A percentile compares a stretch with the other conserved stretches of the same genome.
These are phyloP conservation scores for Venustampulla echinocandica DNA, from an alignment of 495 filamentous ascomycete species.

Conservation along the genomic window DNA sequence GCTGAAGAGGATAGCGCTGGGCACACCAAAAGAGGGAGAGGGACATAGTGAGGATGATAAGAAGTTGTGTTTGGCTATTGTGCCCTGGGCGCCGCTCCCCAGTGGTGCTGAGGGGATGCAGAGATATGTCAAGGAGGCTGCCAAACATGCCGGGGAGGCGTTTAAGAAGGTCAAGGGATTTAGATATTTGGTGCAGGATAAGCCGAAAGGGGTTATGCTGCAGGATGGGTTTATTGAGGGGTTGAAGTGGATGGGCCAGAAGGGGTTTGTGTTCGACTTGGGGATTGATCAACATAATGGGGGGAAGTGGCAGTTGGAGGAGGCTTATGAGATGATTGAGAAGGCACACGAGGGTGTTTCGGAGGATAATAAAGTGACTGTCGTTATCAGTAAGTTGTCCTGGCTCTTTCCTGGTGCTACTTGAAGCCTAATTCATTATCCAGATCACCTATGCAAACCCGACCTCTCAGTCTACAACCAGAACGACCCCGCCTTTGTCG, in stretches of 20 bases:
- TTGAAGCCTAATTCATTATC: not conserved
- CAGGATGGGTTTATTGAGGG: conserved; percentile 53
- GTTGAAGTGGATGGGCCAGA: conserved; percentile 56
- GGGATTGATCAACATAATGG: conserved; percentile 66
- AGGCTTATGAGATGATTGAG: conserved; percentile 63
- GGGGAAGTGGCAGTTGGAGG: conserved; percentile 62
- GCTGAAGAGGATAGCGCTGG: conserved; percentile 53
- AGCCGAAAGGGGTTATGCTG: conserved; percentile 53
- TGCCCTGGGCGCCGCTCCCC: conserved; percentile 76
- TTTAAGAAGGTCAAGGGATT: conserved; percentile 55
- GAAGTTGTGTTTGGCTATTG: conserved; percentile 51
- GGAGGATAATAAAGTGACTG: conserved; percentile 49
- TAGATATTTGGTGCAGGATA: conserved; percentile 73
- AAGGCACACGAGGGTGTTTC: conserved; percentile 48
- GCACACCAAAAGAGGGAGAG: conserved; percentile 47
- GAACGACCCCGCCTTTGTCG: conserved; percentile 48
- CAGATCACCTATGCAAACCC: conserved; percentile 79
- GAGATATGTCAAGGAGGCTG: conserved; percentile 42
- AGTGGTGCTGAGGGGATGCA: conserved; percentile 43
- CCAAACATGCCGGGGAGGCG: conserved; percentile 38
- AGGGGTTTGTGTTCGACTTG: conserved; percentile 65
- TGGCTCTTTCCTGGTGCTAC: conserved; percentile 1
- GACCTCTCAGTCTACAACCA: conserved; percentile 46
- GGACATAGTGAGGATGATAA: conserved; percentile 45
- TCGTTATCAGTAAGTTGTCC: conserved; percentile 57